phyloP scores from a whole-genome alignment of 257 asterid species.

The Przewalskia tangutica region DNA sequence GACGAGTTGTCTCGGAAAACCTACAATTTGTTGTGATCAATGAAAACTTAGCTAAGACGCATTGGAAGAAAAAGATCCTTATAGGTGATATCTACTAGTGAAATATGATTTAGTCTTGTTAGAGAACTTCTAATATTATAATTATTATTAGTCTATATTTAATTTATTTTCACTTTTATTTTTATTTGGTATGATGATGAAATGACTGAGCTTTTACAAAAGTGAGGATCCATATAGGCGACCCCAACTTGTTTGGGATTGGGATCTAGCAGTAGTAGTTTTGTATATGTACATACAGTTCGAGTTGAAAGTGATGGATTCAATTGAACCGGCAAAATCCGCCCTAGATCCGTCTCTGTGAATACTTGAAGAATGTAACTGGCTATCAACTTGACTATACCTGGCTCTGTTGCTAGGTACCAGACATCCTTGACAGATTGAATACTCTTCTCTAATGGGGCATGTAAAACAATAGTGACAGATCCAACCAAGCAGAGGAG shows the following conservation, averaged over 20 bases:
- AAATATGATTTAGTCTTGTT: background rate
- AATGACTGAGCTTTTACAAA: background rate
- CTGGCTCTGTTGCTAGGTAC: slow-evolving; percentile 31
- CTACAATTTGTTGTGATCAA: background rate
- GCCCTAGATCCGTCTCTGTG: background rate
- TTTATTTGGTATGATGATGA: background rate
- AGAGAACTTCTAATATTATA: background rate
- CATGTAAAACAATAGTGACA: slow-evolving; percentile 29
- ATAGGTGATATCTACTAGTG: background rate
- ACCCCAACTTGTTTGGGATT: background rate
- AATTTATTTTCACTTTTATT: background rate
- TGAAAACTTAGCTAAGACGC: background rate
- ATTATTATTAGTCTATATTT: background rate
- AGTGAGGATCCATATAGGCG: background rate
- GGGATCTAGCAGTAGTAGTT: too few species aligned
- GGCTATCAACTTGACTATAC: slow-evolving; percentile 3
- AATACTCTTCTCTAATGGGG: slow-evolving; percentile 24
- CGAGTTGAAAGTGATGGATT: background rate
- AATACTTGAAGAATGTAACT: background rate
- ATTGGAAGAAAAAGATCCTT: background rate
- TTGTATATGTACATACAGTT: too few species aligned
- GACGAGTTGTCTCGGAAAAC: background rate
- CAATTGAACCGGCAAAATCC: background rate
- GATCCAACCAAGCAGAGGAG: slow-evolving; percentile 38
- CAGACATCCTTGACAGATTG: slow-evolving; percentile 27